Evolutionary conservation across 345 rosid species (phyloP), one percentile per base, ranked within the genome.

Genomic region (Balakata baccata): DNA sequence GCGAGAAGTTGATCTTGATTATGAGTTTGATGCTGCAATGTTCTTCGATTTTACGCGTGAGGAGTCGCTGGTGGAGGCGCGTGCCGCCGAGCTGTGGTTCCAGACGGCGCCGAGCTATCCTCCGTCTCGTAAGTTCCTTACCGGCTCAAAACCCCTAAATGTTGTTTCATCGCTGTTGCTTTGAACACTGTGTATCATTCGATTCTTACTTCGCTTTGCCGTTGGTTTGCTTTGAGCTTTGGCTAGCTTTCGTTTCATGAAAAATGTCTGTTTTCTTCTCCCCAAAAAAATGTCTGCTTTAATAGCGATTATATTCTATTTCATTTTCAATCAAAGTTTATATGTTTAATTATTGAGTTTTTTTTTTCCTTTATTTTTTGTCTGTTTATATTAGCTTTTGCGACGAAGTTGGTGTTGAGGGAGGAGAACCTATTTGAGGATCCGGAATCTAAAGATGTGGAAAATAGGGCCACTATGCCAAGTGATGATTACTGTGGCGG

Each of bases 11-110:
- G 99, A 96, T 85, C 80, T 82, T 51, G 90, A 85, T 38, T 96
- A 93, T 83, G 99, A 96, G 90, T 96, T 89, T 60, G 97, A 93
- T 46, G 99, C 99, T 37, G 77, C 92, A 68, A 79, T 80, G 69
- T 89, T 84, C 90, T 91, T 77, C 66, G 98, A 96, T 78, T 91
- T 96, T 84, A 77, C 88, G 6, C 85, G 87, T 6, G 90, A 84
- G 49, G 99, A 96, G 80, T 82, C 82, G 20, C 41, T 37, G 0
- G 75, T 23, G 25, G 98, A 91, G 89, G 93, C 93, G 54, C 75
- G 81, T 58, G 80, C 49, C 34, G 87, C 92, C 1, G 92, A 96
- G 80, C 78, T 77, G 60, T 96, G 99, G 99, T 91, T 96, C 76
- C 79, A 84, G n/a, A 34, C 82, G n/a, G 95, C 97, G 38, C 79